Evolutionary conservation across 2,329 filamentous ascomycete genomes (phyloP).

Genomic region (Rasamsonia emersonii): DNA sequence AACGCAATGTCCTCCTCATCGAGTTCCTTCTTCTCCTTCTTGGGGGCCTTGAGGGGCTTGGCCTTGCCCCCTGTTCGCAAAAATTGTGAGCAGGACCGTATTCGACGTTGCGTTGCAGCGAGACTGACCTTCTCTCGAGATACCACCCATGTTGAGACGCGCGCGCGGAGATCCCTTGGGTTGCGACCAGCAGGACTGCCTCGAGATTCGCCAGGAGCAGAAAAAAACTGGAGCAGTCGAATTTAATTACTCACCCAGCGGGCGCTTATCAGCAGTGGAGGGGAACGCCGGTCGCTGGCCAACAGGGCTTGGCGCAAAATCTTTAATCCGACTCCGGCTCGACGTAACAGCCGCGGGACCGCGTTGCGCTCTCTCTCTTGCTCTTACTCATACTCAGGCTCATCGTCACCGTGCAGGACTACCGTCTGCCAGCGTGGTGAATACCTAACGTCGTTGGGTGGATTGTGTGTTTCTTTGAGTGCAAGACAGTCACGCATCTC

Average conservation of each 20-base stretch:
- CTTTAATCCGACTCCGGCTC: conserved; percentile 3
- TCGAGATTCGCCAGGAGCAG: conserved; percentile 10
- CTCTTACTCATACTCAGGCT: too few relatives aligned
- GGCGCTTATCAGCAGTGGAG: conserved; percentile 18
- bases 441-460: too few relatives aligned
- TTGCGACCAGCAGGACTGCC: background rate
- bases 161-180: background rate
- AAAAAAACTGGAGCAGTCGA: conserved; percentile 10
- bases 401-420: too few relatives aligned
- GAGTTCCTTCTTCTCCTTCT: conserved; percentile 73
- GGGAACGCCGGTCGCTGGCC: background rate
- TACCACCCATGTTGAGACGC: conserved; percentile 51
- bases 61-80: conserved; percentile 60
- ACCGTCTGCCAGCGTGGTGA: too few relatives aligned
- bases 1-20: conserved; percentile 82
- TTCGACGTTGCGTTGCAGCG: background rate
- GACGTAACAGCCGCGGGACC: too few relatives aligned
- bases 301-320: background rate
- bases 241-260: conserved; percentile 2
- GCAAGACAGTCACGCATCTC: too few relatives aligned
- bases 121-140: conserved; percentile 55
- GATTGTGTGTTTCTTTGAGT: too few relatives aligned
- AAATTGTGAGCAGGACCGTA: conserved; percentile 12
- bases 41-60: conserved; percentile 79
- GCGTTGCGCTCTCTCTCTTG: too few relatives aligned